Percentiles rank a stretch among this genome's conserved stretches.
These are phyloP conservation scores for Obelidium mucronatum DNA, from an alignment of 192 early-diverging fungal genomes.

Conservation along the genomic window DNA sequence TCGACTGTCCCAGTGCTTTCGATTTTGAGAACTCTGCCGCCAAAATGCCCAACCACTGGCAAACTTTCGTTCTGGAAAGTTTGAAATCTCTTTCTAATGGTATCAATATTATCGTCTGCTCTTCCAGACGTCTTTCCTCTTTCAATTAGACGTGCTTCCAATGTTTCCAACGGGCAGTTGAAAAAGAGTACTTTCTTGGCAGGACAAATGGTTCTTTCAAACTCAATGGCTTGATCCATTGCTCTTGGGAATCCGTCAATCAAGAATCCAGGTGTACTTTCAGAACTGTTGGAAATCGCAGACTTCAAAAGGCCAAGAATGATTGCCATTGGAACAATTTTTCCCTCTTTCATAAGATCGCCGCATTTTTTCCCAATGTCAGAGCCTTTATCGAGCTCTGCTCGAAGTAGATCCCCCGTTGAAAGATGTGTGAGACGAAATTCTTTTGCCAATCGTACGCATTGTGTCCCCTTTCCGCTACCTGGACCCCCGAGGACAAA, in stretches of 20 bases:
- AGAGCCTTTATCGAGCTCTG: slow-evolving; percentile 56
- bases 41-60: slow-evolving; percentile 58
- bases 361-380: slow-evolving; percentile 51
- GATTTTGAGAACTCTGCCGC: slow-evolving; percentile 33
- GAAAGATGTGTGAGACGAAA: slow-evolving; percentile 60
- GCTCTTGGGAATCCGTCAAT: slow-evolving; percentile 73
- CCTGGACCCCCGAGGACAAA: slow-evolving; percentile 64
- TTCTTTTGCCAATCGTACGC: slow-evolving; percentile 51
- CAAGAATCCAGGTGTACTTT: slow-evolving; percentile 50
- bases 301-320: slow-evolving; percentile 37
- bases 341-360: slow-evolving; percentile 62
- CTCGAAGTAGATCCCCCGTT: slow-evolving; percentile 67
- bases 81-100: slow-evolving; percentile 60
- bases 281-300: slow-evolving; percentile 32
- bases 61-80: slow-evolving; percentile 57
- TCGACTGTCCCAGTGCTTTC: slow-evolving; percentile 34
- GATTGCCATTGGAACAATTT: slow-evolving; percentile 62
- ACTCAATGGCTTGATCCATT: slow-evolving; percentile 65
- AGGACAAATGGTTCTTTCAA: slow-evolving; percentile 52
- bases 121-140: slow-evolving; percentile 61
- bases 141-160: slow-evolving; percentile 62
- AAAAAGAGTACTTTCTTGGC: slow-evolving; percentile 47
- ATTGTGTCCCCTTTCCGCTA: slow-evolving; percentile 66
- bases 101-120: slow-evolving; percentile 65
- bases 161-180: slow-evolving; percentile 56